Evolutionary conservation across 2,329 filamentous ascomycete species (phyloP).

Genomic region (Cladosporium sp.): DNA sequence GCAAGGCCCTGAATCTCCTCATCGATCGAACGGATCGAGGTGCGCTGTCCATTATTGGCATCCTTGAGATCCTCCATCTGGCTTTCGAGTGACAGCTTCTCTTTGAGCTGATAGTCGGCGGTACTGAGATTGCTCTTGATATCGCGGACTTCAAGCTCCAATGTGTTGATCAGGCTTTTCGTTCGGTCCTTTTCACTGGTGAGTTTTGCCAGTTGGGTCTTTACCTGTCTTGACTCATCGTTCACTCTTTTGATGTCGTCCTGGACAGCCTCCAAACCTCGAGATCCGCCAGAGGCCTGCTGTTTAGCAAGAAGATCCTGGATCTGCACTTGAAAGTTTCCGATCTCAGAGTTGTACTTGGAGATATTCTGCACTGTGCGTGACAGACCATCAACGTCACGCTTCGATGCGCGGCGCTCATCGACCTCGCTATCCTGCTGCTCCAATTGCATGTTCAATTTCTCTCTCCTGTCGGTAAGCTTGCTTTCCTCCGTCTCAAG

Average conservation of each 20-base stretch:
- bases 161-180: constrained; percentile 57
- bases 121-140: constrained; percentile 66
- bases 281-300: constrained; percentile 57
- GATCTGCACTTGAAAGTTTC: constrained; percentile 67
- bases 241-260: constrained; percentile 63
- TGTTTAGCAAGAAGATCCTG: constrained; percentile 71
- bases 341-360: constrained; percentile 67
- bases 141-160: constrained; percentile 76
- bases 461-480: constrained; percentile 37
- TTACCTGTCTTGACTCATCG: constrained; percentile 62
- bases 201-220: constrained; percentile 61
- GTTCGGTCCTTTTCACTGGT: constrained; percentile 66
- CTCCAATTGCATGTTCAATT: constrained; percentile 44
- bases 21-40: constrained; percentile 65
- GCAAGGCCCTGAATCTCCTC: constrained; percentile 67
- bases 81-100: constrained; percentile 64
- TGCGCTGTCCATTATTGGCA: constrained; percentile 63
- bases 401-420: constrained; percentile 58
- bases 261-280: constrained; percentile 79
- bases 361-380: constrained; percentile 73
- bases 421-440: constrained; percentile 63
- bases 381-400: constrained; percentile 69
- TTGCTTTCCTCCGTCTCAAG: constrained; percentile 60
- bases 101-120: constrained; percentile 70
- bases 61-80: constrained; percentile 71